Evolutionary conservation across 371 early-diverging fungal species (phyloP).

Genomic region (Mortierella sp.): DNA sequence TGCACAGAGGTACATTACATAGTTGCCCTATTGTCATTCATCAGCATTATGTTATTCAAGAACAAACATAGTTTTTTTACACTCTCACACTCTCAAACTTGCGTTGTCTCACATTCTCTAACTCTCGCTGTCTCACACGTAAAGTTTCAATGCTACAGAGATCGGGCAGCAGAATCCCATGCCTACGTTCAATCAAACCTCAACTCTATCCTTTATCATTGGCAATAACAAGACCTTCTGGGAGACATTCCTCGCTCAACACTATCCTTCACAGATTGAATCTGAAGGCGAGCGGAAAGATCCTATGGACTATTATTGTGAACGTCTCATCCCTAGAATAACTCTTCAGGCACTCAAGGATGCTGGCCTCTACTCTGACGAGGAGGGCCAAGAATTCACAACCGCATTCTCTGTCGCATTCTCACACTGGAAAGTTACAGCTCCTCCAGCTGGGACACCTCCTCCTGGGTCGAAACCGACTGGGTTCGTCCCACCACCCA

Average conservation of each 20-base stretch:
- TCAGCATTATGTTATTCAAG: neutral
- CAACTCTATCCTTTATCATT: conserved; percentile 47
- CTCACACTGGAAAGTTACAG: conserved; percentile 41
- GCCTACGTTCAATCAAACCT: conserved; percentile 47
- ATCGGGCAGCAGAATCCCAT: conserved; percentile 45
- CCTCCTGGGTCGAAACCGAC: conserved; percentile 41
- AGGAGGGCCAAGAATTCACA: conserved; percentile 21
- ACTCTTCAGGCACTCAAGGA: conserved; percentile 49
- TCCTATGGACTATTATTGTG: conserved; percentile 54
- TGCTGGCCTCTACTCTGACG: conserved; percentile 33
- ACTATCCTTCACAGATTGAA: conserved; percentile 30
- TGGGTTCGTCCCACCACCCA: conserved; percentile 47
- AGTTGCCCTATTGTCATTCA: neutral
- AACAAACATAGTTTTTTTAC: neutral
- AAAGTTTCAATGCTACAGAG: conserved; percentile 42
- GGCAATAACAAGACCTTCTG: conserved; percentile 46
- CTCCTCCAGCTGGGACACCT: conserved; percentile 45
- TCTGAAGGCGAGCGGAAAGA: conserved; percentile 39
- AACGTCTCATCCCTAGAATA: conserved; percentile 43
- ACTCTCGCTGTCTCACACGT: neutral
- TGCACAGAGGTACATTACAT: conserved; percentile 39
- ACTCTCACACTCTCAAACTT: conserved; percentile 1
- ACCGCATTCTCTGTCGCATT: conserved; percentile 51
- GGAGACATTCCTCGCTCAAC: conserved; percentile 48
- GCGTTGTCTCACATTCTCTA: neutral